Evolutionary conservation across 2,329 filamentous ascomycete species (phyloP).

Genomic region (Colletotrichum truncatum): DNA sequence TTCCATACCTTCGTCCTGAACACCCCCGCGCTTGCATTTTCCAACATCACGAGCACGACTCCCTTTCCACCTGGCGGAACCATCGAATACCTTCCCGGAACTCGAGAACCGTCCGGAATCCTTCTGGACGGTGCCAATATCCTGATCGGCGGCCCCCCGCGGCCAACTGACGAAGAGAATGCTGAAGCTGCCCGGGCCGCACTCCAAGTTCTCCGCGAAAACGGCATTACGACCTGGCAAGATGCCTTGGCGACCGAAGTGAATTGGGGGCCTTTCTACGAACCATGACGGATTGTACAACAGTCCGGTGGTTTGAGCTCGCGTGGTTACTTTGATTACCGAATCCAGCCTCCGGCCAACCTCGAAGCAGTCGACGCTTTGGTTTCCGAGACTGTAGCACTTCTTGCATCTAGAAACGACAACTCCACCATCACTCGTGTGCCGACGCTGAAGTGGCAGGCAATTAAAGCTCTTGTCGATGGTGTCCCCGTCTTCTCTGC

Average conservation of each 20-base stretch:
- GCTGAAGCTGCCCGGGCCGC: constrained; percentile 34
- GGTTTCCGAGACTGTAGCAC: constrained; percentile 27
- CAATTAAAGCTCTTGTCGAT: constrained; percentile 38
- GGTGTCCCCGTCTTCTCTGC: constrained; percentile 37
- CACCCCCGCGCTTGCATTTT: constrained; percentile 34
- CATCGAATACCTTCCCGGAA: constrained; percentile 33
- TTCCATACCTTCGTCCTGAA: constrained; percentile 30
- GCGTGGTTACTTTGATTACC: constrained; percentile 38
- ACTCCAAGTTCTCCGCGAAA: constrained; percentile 37
- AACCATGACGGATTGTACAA: constrained; percentile 27
- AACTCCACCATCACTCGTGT: constrained; percentile 21
- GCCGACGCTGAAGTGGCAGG: constrained; percentile 38
- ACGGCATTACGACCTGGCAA: constrained; percentile 39
- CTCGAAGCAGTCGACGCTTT: constrained; percentile 20
- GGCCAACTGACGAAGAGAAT: constrained; percentile 33
- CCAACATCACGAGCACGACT: constrained; percentile 33
- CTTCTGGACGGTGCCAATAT: constrained; percentile 34
- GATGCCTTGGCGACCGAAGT: constrained; percentile 33
- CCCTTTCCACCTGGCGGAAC: constrained; percentile 34
- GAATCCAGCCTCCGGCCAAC: constrained; percentile 34
- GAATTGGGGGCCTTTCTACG: constrained; percentile 29
- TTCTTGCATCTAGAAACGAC: constrained; percentile 28
- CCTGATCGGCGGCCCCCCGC: constrained; percentile 34
- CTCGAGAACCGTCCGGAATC: constrained; percentile 36
- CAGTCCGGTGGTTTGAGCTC: constrained; percentile 30